These are phyloP conservation scores for Moesziomyces parantarcticus DNA, from an alignment of 1,284 basidiomycete genomes.

Conservation along the genomic window DNA sequence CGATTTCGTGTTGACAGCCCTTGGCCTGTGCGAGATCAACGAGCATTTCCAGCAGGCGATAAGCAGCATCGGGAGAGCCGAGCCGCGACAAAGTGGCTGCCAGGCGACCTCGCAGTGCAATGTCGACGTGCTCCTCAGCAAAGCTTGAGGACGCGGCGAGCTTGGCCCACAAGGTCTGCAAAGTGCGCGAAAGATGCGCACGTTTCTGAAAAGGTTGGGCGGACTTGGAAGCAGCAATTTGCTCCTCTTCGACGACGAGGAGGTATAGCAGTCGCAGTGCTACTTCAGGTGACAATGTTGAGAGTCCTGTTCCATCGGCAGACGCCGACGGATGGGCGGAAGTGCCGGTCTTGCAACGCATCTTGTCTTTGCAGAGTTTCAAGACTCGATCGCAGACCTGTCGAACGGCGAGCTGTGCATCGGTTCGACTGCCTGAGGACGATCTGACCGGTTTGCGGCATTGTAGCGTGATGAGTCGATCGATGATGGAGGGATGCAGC, in stretches of 20 bases:
- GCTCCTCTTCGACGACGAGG: conserved; percentile 38
- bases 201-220: conserved; percentile 3
- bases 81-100: conserved; percentile 26
- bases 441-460: conserved; percentile 31
- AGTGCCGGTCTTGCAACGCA: conserved; percentile 8
- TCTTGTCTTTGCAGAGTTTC: conserved; percentile 19
- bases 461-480: conserved; percentile 27
- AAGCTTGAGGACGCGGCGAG: not conserved
- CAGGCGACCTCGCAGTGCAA: conserved; percentile 23
- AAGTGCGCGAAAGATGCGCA: conserved; percentile 1
- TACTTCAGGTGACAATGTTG: conserved; percentile 8
- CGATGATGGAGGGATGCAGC: conserved; percentile 15
- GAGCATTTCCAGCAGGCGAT: conserved; percentile 4
- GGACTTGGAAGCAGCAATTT: conserved; percentile 18
- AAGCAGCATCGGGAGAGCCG: conserved; percentile 20
- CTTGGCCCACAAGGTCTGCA: conserved; percentile 8
- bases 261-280: conserved; percentile 37
- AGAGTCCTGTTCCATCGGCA: conserved; percentile 1
- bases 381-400: conserved; percentile 37
- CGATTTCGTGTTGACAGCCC: conserved; percentile 4
- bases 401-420: conserved; percentile 11
- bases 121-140: conserved; percentile 6
- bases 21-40: conserved; percentile 4
- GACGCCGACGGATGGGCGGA: not conserved
- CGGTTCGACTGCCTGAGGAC: conserved; percentile 5